Conservation (phyloP, 805 yeast species). For the Lachancea quebecensis region DNA sequence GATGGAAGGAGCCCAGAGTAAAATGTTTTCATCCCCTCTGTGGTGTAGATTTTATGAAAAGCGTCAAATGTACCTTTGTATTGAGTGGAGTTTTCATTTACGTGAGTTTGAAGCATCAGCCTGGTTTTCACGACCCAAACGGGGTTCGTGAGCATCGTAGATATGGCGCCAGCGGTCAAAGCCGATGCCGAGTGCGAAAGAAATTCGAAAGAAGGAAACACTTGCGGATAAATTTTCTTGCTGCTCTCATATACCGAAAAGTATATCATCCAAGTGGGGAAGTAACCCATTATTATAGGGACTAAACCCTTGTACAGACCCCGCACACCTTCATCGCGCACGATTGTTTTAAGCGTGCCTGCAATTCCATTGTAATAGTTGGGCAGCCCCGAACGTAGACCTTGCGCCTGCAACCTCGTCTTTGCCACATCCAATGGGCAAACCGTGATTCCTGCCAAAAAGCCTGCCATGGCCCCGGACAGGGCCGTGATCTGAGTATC, state of each 20-base stretch:
- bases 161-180: slow-evolving; percentile 79
- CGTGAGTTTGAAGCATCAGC: slow-evolving; percentile 70
- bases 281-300: slow-evolving; percentile 89
- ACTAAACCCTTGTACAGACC: slow-evolving; percentile 87
- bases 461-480: slow-evolving; percentile 93
- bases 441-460: slow-evolving; percentile 78
- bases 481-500: slow-evolving; percentile 61
- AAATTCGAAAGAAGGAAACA: slow-evolving; percentile 33
- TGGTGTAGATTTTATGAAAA: slow-evolving; percentile 62
- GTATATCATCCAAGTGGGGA: slow-evolving; percentile 97
- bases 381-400: slow-evolving; percentile 35
- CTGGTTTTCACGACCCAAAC: slow-evolving; percentile 97
- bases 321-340: slow-evolving; percentile 67
- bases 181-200: slow-evolving; percentile 49
- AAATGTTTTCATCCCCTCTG: slow-evolving; percentile 76
- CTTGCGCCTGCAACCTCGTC: slow-evolving; percentile 91
- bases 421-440: slow-evolving; percentile 96
- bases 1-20: slow-evolving; percentile 91
- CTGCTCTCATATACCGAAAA: slow-evolving; percentile 83
- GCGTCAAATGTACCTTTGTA: slow-evolving; percentile 80
- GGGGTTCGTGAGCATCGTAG: slow-evolving; percentile 84
- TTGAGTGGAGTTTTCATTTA: slow-evolving; percentile 21
- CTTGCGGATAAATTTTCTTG: slow-evolving; percentile 46
- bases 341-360: slow-evolving; percentile 59
- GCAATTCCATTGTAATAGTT: slow-evolving; percentile 50